Evolutionary conservation across 495 filamentous ascomycete species (phyloP).

Genomic region (Neurospora pannonica): DNA sequence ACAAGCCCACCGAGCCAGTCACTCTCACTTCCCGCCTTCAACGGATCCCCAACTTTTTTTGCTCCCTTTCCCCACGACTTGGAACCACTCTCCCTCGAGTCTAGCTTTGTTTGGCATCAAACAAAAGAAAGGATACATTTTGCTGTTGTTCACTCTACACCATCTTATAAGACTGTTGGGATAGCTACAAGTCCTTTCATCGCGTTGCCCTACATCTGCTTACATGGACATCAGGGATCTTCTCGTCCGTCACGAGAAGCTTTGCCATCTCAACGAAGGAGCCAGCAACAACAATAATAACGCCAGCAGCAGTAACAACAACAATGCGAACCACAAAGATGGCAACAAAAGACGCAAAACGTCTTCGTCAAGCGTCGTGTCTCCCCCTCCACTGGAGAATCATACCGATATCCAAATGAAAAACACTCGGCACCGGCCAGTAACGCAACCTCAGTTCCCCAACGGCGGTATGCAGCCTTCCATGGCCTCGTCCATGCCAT

Average conservation of each 20-base stretch:
- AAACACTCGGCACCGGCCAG: constrained; percentile 24
- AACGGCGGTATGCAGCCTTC: constrained; percentile 28
- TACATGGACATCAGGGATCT: constrained; percentile 57
- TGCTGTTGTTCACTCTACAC: neutral
- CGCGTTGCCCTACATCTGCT: constrained; percentile 26
- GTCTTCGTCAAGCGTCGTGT: constrained; percentile 30
- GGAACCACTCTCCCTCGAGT: neutral
- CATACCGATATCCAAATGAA: constrained; percentile 37
- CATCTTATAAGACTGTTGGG: neutral
- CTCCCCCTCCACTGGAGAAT: constrained; percentile 27
- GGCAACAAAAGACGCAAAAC: constrained; percentile 35
- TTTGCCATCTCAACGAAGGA: constrained; percentile 58
- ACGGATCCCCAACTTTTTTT: constrained; percentile 6
- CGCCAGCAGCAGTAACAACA: constrained; percentile 37
- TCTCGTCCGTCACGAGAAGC: constrained; percentile 62
- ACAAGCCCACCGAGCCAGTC: constrained; percentile 3
- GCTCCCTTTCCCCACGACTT: constrained; percentile 2
- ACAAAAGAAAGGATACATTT: neutral
- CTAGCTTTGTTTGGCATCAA: neutral
- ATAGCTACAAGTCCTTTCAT: neutral
- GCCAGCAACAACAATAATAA: neutral
- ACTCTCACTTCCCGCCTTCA: neutral
- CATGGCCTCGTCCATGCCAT: constrained; percentile 26
- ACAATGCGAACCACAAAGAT: constrained; percentile 34
- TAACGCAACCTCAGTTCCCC: constrained; percentile 22